Evolutionary conservation across 2,329 filamentous ascomycete genomes (phyloP), one percentile per base, ranked within the genome.

Genomic region (Xylariaceae sp.): DNA sequence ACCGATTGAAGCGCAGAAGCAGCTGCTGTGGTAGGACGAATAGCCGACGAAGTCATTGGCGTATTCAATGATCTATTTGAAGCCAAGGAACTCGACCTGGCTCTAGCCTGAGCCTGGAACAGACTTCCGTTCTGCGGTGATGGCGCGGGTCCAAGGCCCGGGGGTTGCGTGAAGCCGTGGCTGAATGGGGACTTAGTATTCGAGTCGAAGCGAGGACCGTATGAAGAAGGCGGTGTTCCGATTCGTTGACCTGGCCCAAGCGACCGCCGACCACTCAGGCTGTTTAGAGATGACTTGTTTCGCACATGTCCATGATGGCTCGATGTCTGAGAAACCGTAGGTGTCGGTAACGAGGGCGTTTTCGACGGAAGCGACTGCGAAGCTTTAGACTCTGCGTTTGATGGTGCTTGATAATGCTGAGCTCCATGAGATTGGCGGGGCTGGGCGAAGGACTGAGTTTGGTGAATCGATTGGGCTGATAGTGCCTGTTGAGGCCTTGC

Each of bases 1-100:
- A 44, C 47, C 15, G 48, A 43, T 34, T 59, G 56, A 4, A 53
- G 37, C 12, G 55, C 54, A 34, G 62, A 61, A 37, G 60, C 53
- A 44, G 64, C 62, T 26, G 22, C 22, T 39, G 59, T 59, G 39
- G 59, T 45, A 43, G 63, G 60, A 52, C 64, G 60, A 50, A 66
- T 63, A 8, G 54, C 58, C 12, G 60, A 60, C 9, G 60, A 60
- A 3, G 60, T 63, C 60, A 63, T 63, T 4, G 60, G 59, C n/a
- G 54, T 56, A 34, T 57, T 58, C 17, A 57, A 55, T 4, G 60
- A 62, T 35, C 56, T 53, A 37, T 56, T 59, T 32, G 60, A 63
- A 41, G 55, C 57, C 16, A 56, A 41, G 11, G 60, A 63, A 38
- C 51, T 54, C 26, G 60, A 63, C 35, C 60, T 49, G 39, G 55